Conservation (phyloP, 1,139 yeast species). For the Suhomyces chickasaworum region DNA sequence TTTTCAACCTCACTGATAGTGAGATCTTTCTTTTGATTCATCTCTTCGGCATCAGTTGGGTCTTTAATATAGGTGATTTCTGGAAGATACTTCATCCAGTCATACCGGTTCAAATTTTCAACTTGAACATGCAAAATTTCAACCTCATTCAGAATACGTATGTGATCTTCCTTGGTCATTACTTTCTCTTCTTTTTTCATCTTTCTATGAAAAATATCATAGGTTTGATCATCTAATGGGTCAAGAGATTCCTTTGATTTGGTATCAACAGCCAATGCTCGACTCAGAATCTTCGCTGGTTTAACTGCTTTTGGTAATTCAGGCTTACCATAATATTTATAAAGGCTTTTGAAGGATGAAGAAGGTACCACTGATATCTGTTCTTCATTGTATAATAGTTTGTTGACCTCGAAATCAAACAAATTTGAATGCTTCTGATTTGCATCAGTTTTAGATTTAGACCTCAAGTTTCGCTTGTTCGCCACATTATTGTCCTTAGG, state of each 20-base stretch:
- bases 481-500: neutral
- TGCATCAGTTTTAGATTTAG: conserved; percentile 24
- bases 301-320: conserved; percentile 11
- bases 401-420: conserved; percentile 39
- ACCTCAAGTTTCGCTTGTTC: conserved; percentile 24
- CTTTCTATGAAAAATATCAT: conserved; percentile 53
- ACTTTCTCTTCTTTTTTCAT: conserved; percentile 70
- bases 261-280: neutral
- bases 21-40: conserved; percentile 49
- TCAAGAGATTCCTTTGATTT: conserved; percentile 32
- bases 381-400: conserved; percentile 27
- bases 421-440: conserved; percentile 17
- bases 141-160: conserved; percentile 51
- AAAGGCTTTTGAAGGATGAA: conserved; percentile 14
- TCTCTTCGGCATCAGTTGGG: conserved; percentile 47
- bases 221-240: conserved; percentile 48
- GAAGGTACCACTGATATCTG: conserved; percentile 20
- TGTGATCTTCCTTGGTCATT: conserved; percentile 60
- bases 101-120: conserved; percentile 48
- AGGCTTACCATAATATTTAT: conserved; percentile 16
- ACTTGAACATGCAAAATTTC: conserved; percentile 51
- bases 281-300: neutral
- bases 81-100: conserved; percentile 58
- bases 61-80: conserved; percentile 57
- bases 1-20: conserved; percentile 54